phyloP scores from a whole-genome alignment of 148 eudicot species.

The Spergularia marina region DNA sequence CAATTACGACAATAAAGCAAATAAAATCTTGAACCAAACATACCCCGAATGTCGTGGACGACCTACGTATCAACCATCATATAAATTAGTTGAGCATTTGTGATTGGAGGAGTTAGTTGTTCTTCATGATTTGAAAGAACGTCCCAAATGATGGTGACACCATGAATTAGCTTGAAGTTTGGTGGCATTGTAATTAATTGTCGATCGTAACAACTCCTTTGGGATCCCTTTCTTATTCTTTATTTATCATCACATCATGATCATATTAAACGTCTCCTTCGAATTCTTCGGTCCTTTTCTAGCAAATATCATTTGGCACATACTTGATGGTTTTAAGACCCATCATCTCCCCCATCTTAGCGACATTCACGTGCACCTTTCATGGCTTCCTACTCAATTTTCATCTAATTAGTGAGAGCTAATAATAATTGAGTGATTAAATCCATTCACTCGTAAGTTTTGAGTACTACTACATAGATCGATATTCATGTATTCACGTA shows the following conservation, averaged over 20 bases:
- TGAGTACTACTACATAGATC: too few relatives aligned
- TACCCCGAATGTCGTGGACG: background rate
- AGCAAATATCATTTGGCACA: constrained; percentile 1
- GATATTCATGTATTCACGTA: too few relatives aligned
- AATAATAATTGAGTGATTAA: too few relatives aligned
- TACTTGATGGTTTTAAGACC: background rate
- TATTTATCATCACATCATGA: constrained; percentile 3
- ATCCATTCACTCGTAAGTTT: too few relatives aligned
- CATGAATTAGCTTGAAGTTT: background rate
- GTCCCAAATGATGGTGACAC: constrained; percentile 10
- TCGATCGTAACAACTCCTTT: constrained; percentile 16
- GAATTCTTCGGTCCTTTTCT: constrained; percentile 5
- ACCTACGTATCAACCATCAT: constrained; percentile 1
- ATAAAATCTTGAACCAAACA: constrained; percentile 6
- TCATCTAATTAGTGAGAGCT: background rate
- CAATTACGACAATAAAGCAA: background rate
- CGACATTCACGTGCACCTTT: constrained; percentile 7
- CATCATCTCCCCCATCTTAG: constrained; percentile 2
- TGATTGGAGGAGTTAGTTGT: constrained; percentile 7
- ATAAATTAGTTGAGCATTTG: constrained; percentile 5
- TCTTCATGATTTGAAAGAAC: background rate
- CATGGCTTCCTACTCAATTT: background rate
- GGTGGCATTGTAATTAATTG: constrained; percentile 4
- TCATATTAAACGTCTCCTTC: constrained; percentile 19
- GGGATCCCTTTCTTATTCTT: background rate